A percentile compares a stretch with the other conserved stretches of the same genome.
phyloP scores from a whole-genome alignment of 306 rosid species.

The Purshia tridentata region DNA sequence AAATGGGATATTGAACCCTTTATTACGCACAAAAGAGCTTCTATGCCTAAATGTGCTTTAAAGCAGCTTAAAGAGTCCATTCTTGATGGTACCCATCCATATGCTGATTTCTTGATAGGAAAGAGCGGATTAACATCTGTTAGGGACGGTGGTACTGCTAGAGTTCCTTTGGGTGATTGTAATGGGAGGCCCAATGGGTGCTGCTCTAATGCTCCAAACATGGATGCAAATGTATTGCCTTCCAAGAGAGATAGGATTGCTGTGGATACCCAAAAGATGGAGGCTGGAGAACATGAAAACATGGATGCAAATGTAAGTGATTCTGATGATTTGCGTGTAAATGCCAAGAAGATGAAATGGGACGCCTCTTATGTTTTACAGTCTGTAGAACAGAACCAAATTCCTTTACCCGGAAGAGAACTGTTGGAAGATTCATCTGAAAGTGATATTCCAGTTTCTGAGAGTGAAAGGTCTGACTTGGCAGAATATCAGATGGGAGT shows the following conservation, averaged over 20 bases:
- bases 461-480: slow-evolving; percentile 24
- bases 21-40: slow-evolving; percentile 48
- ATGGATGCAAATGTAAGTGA: slow-evolving; percentile 13
- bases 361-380: slow-evolving; percentile 24
- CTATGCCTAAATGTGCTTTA: slow-evolving; percentile 42
- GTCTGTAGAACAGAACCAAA: slow-evolving; percentile 27
- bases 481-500: slow-evolving; percentile 25
- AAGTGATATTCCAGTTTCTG: slow-evolving; percentile 11
- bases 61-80: slow-evolving; percentile 65
- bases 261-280: slow-evolving; percentile 26
- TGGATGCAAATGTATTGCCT: slow-evolving; percentile 20
- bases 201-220: slow-evolving; percentile 25
- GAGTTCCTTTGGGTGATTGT: slow-evolving; percentile 19
- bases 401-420: slow-evolving; percentile 31
- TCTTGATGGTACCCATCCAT: slow-evolving; percentile 55
- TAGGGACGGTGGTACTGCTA: slow-evolving; percentile 17
- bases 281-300: slow-evolving; percentile 17
- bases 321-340: slow-evolving; percentile 27
- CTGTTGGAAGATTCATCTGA: slow-evolving; percentile 31
- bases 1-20: slow-evolving; percentile 47
- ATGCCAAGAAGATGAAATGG: slow-evolving; percentile 44
- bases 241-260: slow-evolving; percentile 41
- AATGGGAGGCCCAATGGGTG: slow-evolving; percentile 25
- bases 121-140: slow-evolving; percentile 43
- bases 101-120: slow-evolving; percentile 45